Conservation (phyloP, 306 rosid genomes). For the Arachis hypogaea region DNA sequence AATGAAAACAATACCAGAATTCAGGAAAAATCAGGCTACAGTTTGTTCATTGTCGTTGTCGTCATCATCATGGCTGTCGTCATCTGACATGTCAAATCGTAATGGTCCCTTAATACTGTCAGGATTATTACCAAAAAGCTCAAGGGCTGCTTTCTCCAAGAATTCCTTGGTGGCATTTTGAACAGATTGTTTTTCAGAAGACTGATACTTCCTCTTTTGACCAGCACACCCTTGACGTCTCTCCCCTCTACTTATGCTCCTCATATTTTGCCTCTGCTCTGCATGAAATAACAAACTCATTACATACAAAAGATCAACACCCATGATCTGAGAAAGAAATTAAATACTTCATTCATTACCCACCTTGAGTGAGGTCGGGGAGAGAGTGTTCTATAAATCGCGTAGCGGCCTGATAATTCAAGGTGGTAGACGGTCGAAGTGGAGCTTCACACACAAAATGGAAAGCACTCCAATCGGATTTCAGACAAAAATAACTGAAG, state of each 20-base stretch:
- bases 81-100: constrained; percentile 49
- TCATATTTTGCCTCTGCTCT: constrained; percentile 75
- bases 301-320: constrained; percentile 22
- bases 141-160: constrained; percentile 85
- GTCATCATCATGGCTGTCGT: constrained; percentile 33
- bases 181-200: constrained; percentile 72
- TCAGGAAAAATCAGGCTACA: constrained; percentile 42
- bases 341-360: constrained; percentile 33
- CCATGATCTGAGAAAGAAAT: constrained; percentile 15
- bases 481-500: constrained; percentile 1
- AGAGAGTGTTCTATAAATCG: constrained; percentile 88
- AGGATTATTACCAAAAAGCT: constrained; percentile 68
- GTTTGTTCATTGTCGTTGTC: constrained; percentile 26
- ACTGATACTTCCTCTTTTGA: constrained; percentile 80
- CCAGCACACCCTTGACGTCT: constrained; percentile 55
- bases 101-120: constrained; percentile 78
- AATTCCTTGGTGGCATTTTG: constrained; percentile 80
- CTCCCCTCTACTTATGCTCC: constrained; percentile 73
- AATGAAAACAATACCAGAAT: constrained; percentile 42
- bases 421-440: constrained; percentile 77
- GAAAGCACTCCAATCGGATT: constrained; percentile 35
- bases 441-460: constrained; percentile 74
- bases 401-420: constrained; percentile 83
- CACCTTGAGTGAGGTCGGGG: constrained; percentile 87
- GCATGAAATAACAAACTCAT: constrained; percentile 39